Evolutionary conservation across 1,139 yeast species (phyloP).

Genomic region (Lodderomyces orthopsilosis): DNA sequence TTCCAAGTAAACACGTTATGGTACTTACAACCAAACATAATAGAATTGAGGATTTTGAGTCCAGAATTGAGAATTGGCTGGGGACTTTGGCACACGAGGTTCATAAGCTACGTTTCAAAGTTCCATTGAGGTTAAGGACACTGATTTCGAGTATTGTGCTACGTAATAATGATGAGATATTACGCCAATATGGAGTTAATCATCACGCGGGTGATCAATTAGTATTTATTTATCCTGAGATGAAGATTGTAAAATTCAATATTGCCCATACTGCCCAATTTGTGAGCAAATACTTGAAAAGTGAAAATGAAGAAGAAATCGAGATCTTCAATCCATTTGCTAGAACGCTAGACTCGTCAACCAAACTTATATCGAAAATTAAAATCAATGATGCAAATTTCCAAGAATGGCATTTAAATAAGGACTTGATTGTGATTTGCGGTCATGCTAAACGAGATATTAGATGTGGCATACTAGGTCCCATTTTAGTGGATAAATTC

Average conservation of each 20-base stretch:
- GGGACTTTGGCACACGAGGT: conserved; percentile 24
- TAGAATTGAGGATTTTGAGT: conserved; percentile 49
- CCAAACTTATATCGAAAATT: neutral
- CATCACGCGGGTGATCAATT: conserved; percentile 18
- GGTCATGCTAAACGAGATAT: conserved; percentile 64
- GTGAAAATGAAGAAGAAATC: conserved; percentile 15
- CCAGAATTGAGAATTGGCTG: conserved; percentile 50
- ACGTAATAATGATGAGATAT: conserved; percentile 14
- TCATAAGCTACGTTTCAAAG: conserved; percentile 23
- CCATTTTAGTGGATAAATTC: conserved; percentile 53
- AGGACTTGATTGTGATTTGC: conserved; percentile 51
- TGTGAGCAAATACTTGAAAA: conserved; percentile 31
- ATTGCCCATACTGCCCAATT: conserved; percentile 35
- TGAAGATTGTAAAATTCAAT: conserved; percentile 35
- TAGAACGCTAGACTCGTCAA: neutral
- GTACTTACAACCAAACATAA: conserved; percentile 41
- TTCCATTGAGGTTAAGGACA: neutral
- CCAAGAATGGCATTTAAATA: conserved; percentile 19
- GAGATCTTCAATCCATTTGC: conserved; percentile 36
- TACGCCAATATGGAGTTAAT: conserved; percentile 14
- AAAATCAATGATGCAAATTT: conserved; percentile 13
- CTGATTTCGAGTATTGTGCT: conserved; percentile 36
- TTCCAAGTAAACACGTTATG: conserved; percentile 56
- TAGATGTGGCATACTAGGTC: conserved; percentile 67
- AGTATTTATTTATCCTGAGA: conserved; percentile 58